Base-by-base conservation (phyloP, 495 filamentous ascomycete species). In the Penicillium robsamsonii region DNA sequence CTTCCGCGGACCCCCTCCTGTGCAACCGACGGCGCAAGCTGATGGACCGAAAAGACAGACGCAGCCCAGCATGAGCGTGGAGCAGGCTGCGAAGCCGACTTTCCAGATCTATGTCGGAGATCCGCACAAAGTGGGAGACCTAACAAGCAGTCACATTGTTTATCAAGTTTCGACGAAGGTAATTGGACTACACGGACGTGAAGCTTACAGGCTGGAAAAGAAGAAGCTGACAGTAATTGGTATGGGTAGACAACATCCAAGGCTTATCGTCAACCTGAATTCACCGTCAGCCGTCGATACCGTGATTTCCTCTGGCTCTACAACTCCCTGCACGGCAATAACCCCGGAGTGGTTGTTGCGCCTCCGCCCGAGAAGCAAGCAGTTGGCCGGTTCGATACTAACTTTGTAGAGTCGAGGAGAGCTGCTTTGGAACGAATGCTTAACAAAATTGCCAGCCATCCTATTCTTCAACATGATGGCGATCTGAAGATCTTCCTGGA, bases 241-340 rank as follows among this genome's bases (percentile, higher is more conserved):
- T 4, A n/a, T 29, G 4, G 29, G 1, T 60, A 95, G 89, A 98
- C 94, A 22, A 87, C 91, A 6, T 97, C 95, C 3, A 97, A 96
- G 75, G 94, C 91, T 35, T 98, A 97, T 70, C 88, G 87, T 60
- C 87, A 89, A 57, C 80, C 87, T 29, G 91, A 96, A 66, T 98
- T 98, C 58, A 84, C 87, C 20, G 94, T 98, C 56, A 92, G 87
- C 61, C 84, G 94, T 56, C 84, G 94, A 56, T 98, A 97, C 75
- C 85, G 94, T 44, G 94, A 98, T 74, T 97, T 98, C 68, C 75
- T 97, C 37, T 98, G 94, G 94, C 86, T 98, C 20, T 98, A 97
- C 65, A 96, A 87, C 56, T 88, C 88, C 30, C 79, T 98, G 59
- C 94, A 97, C 69, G 87, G 82, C 62, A 97, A 93, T 70, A 97